These are phyloP conservation scores for Aspergillus novofumigatus DNA, from an alignment of 2,329 filamentous ascomycete genomes.

Conservation along the genomic window DNA sequence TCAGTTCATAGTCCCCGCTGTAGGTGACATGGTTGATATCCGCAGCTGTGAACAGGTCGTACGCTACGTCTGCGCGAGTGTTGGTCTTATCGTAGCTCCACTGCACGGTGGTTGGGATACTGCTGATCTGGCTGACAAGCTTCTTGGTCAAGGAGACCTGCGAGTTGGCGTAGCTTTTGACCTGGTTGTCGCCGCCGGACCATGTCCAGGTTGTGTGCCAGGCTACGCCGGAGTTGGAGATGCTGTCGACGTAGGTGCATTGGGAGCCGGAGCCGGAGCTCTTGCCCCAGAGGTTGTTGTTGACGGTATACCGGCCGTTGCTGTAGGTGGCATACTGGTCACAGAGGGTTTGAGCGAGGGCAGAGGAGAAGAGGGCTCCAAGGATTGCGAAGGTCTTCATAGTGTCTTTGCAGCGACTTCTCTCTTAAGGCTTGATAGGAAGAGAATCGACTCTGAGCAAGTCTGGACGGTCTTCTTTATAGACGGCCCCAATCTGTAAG, in stretches of 20 bases:
- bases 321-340: slow-evolving; percentile 25
- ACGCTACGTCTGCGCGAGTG: slow-evolving; percentile 54
- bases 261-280: slow-evolving; percentile 33
- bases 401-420: not conserved
- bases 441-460: not conserved
- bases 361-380: not conserved
- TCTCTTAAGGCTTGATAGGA: not conserved
- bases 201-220: slow-evolving; percentile 44
- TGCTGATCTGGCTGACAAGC: slow-evolving; percentile 25
- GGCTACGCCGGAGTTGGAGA: slow-evolving; percentile 23
- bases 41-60: slow-evolving; percentile 54
- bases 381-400: not conserved
- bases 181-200: slow-evolving; percentile 31
- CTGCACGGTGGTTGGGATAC: slow-evolving; percentile 38
- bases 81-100: slow-evolving; percentile 47
- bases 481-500: not conserved
- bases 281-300: slow-evolving; percentile 48
- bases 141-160: not conserved
- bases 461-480: not conserved
- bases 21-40: slow-evolving; percentile 35
- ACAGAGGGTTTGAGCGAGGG: not conserved
- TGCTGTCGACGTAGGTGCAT: slow-evolving; percentile 35
- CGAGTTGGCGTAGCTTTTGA: slow-evolving; percentile 38
- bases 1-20: slow-evolving; percentile 53
- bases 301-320: slow-evolving; percentile 41